These are phyloP conservation scores for Rhodotorula graminis DNA, from an alignment of 768 basidiomycete species.

Conservation along the genomic window DNA sequence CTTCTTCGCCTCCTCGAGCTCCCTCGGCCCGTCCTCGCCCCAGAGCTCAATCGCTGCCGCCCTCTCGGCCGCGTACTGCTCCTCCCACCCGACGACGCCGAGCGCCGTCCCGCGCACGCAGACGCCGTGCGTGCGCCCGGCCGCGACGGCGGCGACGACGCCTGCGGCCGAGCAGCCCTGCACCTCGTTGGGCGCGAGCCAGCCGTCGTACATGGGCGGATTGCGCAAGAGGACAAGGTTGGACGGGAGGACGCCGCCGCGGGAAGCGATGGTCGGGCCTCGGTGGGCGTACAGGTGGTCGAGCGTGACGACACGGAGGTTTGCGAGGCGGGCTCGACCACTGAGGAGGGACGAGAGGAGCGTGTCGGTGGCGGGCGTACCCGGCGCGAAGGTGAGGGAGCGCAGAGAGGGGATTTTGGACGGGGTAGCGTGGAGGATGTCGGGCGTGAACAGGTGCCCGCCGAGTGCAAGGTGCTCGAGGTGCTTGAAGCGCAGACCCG, in stretches of 20 bases:
- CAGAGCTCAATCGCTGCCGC: too few species aligned
- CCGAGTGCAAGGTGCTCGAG: neutral
- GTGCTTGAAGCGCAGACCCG: neutral
- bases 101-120: too few species aligned
- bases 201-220: too few species aligned
- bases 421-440: neutral
- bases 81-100: too few species aligned
- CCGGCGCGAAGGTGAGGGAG: neutral
- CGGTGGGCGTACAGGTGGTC: neutral
- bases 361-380: neutral
- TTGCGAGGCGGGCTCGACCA: neutral
- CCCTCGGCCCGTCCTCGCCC: too few species aligned
- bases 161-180: too few species aligned
- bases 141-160: too few species aligned
- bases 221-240: too few species aligned
- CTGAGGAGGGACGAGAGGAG: neutral
- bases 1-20: too few species aligned
- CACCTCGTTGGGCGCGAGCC: too few species aligned
- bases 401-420: neutral
- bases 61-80: too few species aligned
- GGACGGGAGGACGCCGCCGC: neutral
- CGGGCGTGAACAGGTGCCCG: neutral
- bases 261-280: neutral
- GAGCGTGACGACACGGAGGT: neutral
- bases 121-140: too few species aligned